Conservation (phyloP, 805 yeast genomes). For the Starmerella lactis-condensi region DNA sequence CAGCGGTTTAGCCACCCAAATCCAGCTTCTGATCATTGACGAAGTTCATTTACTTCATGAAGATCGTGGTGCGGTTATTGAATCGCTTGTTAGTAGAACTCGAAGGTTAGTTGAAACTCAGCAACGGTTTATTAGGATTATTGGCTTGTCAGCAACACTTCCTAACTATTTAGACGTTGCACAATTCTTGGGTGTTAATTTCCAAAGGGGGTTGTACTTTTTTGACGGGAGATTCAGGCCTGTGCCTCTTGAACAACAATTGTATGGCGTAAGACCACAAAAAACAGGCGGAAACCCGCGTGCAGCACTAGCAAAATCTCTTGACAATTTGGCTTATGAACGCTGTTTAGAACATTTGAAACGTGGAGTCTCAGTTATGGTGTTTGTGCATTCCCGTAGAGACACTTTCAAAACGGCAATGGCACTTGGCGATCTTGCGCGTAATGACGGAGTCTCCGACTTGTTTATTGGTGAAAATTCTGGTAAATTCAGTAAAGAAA, state of each 20-base stretch:
- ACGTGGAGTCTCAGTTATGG: slow-evolving; percentile 79
- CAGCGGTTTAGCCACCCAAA: slow-evolving; percentile 63
- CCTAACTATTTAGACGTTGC: slow-evolving; percentile 90
- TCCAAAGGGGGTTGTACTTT: slow-evolving; percentile 80
- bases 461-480: slow-evolving; percentile 11
- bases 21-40: slow-evolving; percentile 73
- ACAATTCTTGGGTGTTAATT: slow-evolving; percentile 70
- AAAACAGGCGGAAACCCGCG: slow-evolving; percentile 5
- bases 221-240: slow-evolving; percentile 90
- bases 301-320: slow-evolving; percentile 25
- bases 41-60: slow-evolving; percentile 93
- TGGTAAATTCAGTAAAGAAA: slow-evolving; percentile 35
- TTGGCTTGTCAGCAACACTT: slow-evolving; percentile 82
- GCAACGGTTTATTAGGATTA: slow-evolving; percentile 83
- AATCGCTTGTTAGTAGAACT: slow-evolving; percentile 85
- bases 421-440: slow-evolving; percentile 50
- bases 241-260: slow-evolving; percentile 73
- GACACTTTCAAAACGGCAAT: slow-evolving; percentile 77
- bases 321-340: slow-evolving; percentile 60
- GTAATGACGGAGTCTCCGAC: slow-evolving; percentile 26
- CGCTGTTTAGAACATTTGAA: slow-evolving; percentile 49
- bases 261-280: slow-evolving; percentile 48
- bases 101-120: slow-evolving; percentile 85
- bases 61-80: slow-evolving; percentile 95
- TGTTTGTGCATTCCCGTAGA: slow-evolving; percentile 86